Percentiles rank a stretch among this genome's conserved stretches.
Conservation (phyloP, 73 alveolate species). For the Tetrahymena elliotti region DNA sequence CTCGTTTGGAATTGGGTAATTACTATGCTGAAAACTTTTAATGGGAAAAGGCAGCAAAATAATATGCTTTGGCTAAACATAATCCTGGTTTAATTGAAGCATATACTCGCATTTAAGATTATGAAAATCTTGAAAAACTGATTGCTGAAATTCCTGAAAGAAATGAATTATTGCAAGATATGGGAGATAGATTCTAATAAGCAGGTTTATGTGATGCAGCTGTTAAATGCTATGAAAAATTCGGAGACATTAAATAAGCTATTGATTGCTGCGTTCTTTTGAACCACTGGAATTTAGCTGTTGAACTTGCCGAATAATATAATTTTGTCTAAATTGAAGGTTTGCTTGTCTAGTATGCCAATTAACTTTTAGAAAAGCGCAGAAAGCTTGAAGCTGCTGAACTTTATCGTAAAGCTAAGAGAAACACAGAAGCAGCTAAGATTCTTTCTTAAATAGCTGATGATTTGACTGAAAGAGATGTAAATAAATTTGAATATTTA, state of each 20-base stretch:
- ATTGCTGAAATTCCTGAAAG: slow-evolving; percentile 78
- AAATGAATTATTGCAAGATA: slow-evolving; percentile 61
- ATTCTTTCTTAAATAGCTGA: slow-evolving; percentile 85
- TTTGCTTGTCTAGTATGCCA: slow-evolving; percentile 92
- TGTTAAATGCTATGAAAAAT: slow-evolving; percentile 85
- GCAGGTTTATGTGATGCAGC: slow-evolving; percentile 95
- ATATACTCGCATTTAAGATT: slow-evolving; percentile 80
- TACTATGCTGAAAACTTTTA: slow-evolving; percentile 65
- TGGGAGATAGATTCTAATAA: slow-evolving; percentile 90
- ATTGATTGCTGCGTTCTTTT: slow-evolving; percentile 95
- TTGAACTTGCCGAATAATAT: slow-evolving; percentile 97
- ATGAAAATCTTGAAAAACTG: slow-evolving; percentile 59
- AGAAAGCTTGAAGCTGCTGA: slow-evolving; percentile 97
- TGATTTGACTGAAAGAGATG: slow-evolving; percentile 66
- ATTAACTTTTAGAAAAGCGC: slow-evolving; percentile 92
- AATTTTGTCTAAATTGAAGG: slow-evolving; percentile 98
- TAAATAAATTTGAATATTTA: not conserved
- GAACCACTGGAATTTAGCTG: slow-evolving; percentile 99
- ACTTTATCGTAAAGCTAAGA: slow-evolving; percentile 96
- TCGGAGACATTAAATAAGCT: slow-evolving; percentile 97
- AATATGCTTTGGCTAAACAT: slow-evolving; percentile 69
- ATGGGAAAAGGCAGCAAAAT: slow-evolving; percentile 78
- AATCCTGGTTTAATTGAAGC: slow-evolving; percentile 75
- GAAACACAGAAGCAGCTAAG: slow-evolving; percentile 98
- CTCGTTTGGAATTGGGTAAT: slow-evolving; percentile 47